Evolutionary conservation across 164 flowering plant species (phyloP), one percentile per base, ranked within the genome.

Genomic region (Tetrastigma voinierianum): DNA sequence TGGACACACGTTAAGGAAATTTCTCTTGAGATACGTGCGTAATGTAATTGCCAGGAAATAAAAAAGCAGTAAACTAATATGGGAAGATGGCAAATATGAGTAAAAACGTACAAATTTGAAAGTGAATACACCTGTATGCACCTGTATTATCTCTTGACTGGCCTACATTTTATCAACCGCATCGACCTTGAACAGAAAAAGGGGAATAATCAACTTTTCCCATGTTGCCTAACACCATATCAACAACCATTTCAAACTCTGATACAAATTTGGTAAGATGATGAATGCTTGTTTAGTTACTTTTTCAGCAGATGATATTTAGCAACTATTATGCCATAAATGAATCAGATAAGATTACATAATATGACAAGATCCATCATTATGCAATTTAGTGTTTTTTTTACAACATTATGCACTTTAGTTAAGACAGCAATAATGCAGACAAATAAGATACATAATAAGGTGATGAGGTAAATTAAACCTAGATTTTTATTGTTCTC

Each of bases 211-310:
- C 78, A 68, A 89, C 84, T 76, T 77, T 78, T 19, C 47, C 60
- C n/a, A 82, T 78, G 60, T 80, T 82, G 49, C 88, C 91, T 67
- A 93, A 72, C 51, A 93, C 86, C 93, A 90, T 82, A 72, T 90
- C 86, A 61, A 69, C 80, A 44, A 95, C 76, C 92, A 95, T 82
- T 78, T 95, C 98, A 87, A 21, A 64, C 96, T 97, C 97, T 94
- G 83, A 24, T n/a, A n/a, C n/a, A n/a, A 70, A 71, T 65, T 61
- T 53, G 11, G 21, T 48, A n/a, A 66, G 45, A 53, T 19, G 61
- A 66, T 40, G 7, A 46, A 11, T 18, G 16, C 20, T 55, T 18
- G n/a, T 20, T 17, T 52, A 3, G 1, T 53, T 32, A 25, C 21
- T 43, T 43, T 6, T 9, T 20, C 14, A 62, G 21, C 24, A 13